Evolutionary conservation across 768 basidiomycete genomes (phyloP), one percentile per base, ranked within the genome.

Genomic region (Amanita polypyramis): DNA sequence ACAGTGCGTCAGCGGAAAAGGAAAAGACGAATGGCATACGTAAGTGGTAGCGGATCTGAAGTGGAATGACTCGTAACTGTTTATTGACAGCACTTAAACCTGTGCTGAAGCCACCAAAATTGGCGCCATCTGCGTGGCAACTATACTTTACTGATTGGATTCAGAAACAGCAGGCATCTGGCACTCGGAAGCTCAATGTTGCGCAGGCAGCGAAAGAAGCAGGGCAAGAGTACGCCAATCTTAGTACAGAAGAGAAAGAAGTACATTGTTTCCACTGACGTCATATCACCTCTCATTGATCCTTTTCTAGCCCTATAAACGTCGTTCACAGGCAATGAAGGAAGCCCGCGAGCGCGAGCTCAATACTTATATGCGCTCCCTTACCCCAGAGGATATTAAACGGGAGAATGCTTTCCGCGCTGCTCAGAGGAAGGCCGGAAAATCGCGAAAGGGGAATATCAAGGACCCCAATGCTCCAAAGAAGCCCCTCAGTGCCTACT

Each of bases 381-480:
- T 94, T 39, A 92, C 92, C 0, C 93, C 92, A 4, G 89, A 92
- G 3, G 93, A 95, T 62, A 93, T 96, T 73, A 87, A 90, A 58
- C 84, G 82, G 60, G 93, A 96, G 76, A 96, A 96, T 62, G 74
- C 71, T 5, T 96, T 84, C 67, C 82, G 93, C 35, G 82, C 93
- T 34, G 89, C 90, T 25, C 92, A 95, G 65, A 82, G 93, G 51
- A 91, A 90, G 65, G 85, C 88, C 12, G 93, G 93, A 53, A 92
- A 91, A 65, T 92, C 87, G 33, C 76, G 90, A 53, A 89, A 85
- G 75, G 85, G 85, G 55, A 96, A 96, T 62, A 86, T 96, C 66
- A 95, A 94, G 69, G 92, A 96, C 62, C 92, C 92, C 29, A 95
- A 96, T 60, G 93, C 91, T 6, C 93, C 93, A 2, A 94, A 92